phyloP scores from a whole-genome alignment of 805 yeast species.

The Cyberlindnera samutprakarnensis region DNA sequence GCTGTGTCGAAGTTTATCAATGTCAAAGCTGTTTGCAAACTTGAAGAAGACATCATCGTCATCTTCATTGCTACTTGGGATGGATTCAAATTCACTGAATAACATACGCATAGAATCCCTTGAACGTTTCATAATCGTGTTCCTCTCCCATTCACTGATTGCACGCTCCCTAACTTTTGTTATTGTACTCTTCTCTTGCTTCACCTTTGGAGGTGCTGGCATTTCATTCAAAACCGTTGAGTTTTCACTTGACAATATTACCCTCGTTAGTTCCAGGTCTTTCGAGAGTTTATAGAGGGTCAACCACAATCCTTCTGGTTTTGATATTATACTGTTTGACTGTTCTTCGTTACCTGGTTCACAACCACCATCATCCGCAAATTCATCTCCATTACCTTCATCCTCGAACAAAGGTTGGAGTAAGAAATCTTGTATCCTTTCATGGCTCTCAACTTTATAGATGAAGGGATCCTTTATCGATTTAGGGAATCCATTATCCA shows the following conservation, averaged over 20 bases:
- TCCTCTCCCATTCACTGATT: neutral
- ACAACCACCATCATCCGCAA: constrained; percentile 2
- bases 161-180: neutral
- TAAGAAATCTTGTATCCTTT: constrained; percentile 1
- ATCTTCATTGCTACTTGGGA: constrained; percentile 8
- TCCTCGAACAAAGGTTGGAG: constrained; percentile 4
- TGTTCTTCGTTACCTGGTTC: neutral
- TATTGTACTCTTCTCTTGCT: neutral
- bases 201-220: neutral
- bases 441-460: constrained; percentile 3
- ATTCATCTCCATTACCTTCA: constrained; percentile 1
- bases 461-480: constrained; percentile 31
- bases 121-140: constrained; percentile 4
- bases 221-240: neutral
- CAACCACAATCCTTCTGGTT: constrained; percentile 1
- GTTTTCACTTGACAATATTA: neutral
- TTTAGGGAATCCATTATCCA: constrained; percentile 27
- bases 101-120: neutral
- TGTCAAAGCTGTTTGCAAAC: constrained; percentile 8
- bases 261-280: constrained; percentile 1
- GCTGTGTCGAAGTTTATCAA: constrained; percentile 2
- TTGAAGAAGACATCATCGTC: constrained; percentile 11
- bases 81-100: neutral
- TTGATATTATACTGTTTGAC: neutral
- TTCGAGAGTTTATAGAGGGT: constrained; percentile 7